Conservation (phyloP, 2,329 filamentous ascomycete genomes). For the Ceratocystis cubensis region DNA sequence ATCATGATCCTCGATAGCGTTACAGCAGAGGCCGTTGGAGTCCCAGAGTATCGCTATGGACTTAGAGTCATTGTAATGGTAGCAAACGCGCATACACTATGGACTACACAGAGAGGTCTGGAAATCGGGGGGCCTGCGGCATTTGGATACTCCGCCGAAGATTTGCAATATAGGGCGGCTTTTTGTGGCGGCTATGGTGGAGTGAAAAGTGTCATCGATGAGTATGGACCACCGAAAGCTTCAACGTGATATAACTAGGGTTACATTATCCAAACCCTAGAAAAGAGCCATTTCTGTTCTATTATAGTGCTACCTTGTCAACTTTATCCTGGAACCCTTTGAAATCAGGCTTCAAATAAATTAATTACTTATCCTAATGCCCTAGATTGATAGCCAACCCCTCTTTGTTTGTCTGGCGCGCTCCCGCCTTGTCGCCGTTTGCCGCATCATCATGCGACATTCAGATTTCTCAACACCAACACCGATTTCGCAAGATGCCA, state of each 20-base stretch:
- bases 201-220: slow-evolving; percentile 16
- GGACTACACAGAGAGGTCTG: slow-evolving; percentile 10
- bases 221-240: not conserved
- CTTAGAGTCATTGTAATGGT: slow-evolving; percentile 18
- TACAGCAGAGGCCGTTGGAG: slow-evolving; percentile 30
- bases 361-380: not conserved
- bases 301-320: too few relatives aligned
- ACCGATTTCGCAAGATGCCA: not conserved
- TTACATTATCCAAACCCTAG: not conserved
- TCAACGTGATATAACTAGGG: not conserved
- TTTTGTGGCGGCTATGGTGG: slow-evolving; percentile 16
- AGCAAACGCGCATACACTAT: slow-evolving; percentile 18
- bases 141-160: slow-evolving; percentile 16
- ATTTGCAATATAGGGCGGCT: slow-evolving; percentile 12
- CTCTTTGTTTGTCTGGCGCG: not conserved
- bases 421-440: not conserved
- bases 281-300: too few relatives aligned
- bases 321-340: too few relatives aligned
- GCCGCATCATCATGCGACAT: not conserved
- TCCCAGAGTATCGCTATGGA: slow-evolving; percentile 28
- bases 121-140: slow-evolving; percentile 14
- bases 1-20: slow-evolving; percentile 31
- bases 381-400: not conserved
- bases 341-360: too few relatives aligned
- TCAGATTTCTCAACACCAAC: not conserved